Evolutionary conservation across 768 basidiomycete species (phyloP).

Genomic region (Galerina sulciceps): DNA sequence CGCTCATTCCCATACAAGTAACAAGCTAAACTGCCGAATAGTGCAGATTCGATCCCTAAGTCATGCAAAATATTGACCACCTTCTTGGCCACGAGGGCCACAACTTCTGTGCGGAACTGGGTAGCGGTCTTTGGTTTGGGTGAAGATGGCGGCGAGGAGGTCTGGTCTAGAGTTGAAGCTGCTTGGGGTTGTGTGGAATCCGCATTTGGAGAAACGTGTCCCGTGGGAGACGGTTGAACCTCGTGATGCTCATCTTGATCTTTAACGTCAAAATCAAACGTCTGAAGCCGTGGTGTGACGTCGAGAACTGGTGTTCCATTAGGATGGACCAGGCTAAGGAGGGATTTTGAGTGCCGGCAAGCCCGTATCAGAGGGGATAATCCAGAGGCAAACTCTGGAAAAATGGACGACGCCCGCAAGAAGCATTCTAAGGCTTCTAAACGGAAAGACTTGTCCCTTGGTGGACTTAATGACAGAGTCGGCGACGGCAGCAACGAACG

Average conservation of each 20-base stretch:
- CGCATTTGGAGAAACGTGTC: background rate
- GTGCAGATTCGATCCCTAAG: constrained; percentile 30
- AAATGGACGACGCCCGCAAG: constrained; percentile 13
- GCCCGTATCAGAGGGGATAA: constrained; percentile 14
- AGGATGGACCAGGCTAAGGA: background rate
- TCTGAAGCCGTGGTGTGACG: constrained; percentile 8
- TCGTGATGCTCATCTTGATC: background rate
- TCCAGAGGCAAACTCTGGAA: constrained; percentile 17
- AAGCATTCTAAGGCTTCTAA: constrained; percentile 17
- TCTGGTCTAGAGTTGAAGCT: background rate
- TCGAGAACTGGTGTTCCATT: constrained; percentile 5
- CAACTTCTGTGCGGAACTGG: constrained; percentile 6
- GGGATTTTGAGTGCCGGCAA: constrained; percentile 10
- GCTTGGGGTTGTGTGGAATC: background rate
- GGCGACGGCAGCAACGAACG: constrained; percentile 13
- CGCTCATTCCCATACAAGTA: constrained; percentile 42
- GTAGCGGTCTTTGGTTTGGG: background rate
- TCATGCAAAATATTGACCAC: constrained; percentile 30
- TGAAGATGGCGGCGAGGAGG: background rate
- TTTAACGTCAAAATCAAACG: constrained; percentile 5
- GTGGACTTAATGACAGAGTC: constrained; percentile 9
- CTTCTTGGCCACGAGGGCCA: constrained; percentile 17
- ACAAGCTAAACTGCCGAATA: constrained; percentile 45
- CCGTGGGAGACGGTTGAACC: background rate
- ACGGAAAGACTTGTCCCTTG: constrained; percentile 19